These are phyloP conservation scores for Russula vinacea DNA, from an alignment of 768 basidiomycete genomes.

Conservation along the genomic window DNA sequence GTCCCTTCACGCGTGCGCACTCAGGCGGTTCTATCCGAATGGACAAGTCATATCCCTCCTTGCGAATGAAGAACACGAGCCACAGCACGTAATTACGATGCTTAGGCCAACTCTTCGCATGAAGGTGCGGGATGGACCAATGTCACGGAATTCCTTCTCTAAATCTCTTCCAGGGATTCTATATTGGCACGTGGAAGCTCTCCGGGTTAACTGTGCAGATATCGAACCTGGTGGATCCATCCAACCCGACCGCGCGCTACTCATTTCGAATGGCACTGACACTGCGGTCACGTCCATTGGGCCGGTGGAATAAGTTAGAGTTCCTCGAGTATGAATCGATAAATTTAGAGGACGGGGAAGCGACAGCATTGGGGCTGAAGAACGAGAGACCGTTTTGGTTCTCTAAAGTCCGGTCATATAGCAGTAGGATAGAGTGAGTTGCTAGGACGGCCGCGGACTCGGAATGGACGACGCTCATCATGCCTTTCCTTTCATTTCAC, in stretches of 20 bases:
- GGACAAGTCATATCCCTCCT: constrained; percentile 84
- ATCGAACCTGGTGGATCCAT: constrained; percentile 59
- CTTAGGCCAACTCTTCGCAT: constrained; percentile 74
- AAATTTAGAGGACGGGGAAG: constrained; percentile 71
- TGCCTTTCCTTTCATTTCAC: background rate
- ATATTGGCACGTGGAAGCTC: constrained; percentile 71
- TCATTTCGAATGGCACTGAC: constrained; percentile 70
- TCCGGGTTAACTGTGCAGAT: constrained; percentile 57
- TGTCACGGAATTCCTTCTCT: background rate
- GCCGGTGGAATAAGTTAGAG: constrained; percentile 81
- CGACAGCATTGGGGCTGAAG: constrained; percentile 64
- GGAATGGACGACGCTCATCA: constrained; percentile 1
- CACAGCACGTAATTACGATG: constrained; percentile 68
- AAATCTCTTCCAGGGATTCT: constrained; percentile 53
- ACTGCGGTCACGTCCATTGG: constrained; percentile 73
- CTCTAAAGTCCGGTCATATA: constrained; percentile 79
- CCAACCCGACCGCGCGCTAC: constrained; percentile 45
- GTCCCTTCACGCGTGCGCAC: background rate
- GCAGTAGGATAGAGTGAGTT: constrained; percentile 18
- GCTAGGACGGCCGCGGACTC: constrained; percentile 11
- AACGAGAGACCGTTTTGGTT: constrained; percentile 93
- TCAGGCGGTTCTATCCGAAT: constrained; percentile 81
- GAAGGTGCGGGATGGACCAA: constrained; percentile 50
- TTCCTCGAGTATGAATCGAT: constrained; percentile 72
- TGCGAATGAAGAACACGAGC: constrained; percentile 71